Percentiles rank a stretch among this genome's conserved stretches.
These are phyloP conservation scores for Cocos nucifera DNA, from an alignment of 176 grass and related monocot species.

Conservation along the genomic window DNA sequence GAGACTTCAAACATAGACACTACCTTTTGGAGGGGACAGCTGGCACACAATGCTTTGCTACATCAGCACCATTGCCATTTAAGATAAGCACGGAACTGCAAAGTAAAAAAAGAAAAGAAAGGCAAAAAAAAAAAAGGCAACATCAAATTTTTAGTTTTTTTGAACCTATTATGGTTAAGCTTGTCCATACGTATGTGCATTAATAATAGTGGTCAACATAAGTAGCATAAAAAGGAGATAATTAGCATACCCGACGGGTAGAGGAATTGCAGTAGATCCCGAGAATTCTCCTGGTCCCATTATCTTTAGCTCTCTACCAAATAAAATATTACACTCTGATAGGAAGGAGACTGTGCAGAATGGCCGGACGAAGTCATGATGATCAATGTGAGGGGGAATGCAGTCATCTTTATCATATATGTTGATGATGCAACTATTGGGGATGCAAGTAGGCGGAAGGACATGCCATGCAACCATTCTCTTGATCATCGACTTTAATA, in stretches of 20 bases:
- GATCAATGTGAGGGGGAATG: constrained; percentile 63
- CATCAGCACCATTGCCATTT: no score
- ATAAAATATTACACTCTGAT: constrained; percentile 37
- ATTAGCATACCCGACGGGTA: constrained; percentile 23
- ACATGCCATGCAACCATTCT: constrained; percentile 40
- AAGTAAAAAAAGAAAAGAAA: not conserved
- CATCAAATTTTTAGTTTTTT: no score
- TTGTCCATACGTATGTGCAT: no score
- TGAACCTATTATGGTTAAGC: no score
- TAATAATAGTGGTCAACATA: no score
- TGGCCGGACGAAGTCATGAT: constrained; percentile 41
- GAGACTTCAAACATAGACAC: no score
- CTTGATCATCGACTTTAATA: constrained; percentile 31
- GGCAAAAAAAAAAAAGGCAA: not conserved
- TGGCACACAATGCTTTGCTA: no score
- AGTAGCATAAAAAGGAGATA: not conserved
- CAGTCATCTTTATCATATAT: constrained; percentile 54
- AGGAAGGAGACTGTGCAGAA: constrained; percentile 70
- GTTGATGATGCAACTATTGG: constrained; percentile 68
- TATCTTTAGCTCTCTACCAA: constrained; percentile 23
- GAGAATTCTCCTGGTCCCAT: constrained; percentile 33
- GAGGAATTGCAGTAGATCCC: constrained; percentile 14
- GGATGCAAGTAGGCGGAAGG: constrained; percentile 27
- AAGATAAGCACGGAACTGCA: constrained; percentile 57
- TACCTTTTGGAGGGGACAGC: no score